Percentiles rank a stretch among this genome's conserved stretches.
Evolutionary conservation across 176 grass and related monocot species (phyloP).

Genomic region (Phoenix dactylifera): DNA sequence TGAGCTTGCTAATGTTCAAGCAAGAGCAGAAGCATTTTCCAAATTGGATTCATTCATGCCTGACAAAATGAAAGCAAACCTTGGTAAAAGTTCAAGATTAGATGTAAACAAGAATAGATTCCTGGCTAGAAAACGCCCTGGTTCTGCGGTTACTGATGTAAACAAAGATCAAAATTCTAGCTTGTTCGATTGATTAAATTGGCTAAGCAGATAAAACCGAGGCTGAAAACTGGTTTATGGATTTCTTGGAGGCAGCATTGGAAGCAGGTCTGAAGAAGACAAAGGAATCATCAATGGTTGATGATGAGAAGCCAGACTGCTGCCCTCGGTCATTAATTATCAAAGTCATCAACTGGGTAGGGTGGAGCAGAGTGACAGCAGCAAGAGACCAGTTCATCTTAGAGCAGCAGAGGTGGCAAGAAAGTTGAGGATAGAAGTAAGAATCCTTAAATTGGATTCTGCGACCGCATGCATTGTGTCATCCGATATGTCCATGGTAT

Average conservation of each 20-base stretch:
- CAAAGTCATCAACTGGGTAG: constrained; percentile 79
- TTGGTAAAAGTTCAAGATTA: constrained; percentile 23
- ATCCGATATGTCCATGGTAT: too few species aligned
- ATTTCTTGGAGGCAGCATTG: constrained; percentile 62
- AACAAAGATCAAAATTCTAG: constrained; percentile 15
- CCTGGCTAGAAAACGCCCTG: neutral
- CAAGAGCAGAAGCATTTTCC: constrained; percentile 31
- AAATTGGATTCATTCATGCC: constrained; percentile 48
- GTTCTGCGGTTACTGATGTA: neutral
- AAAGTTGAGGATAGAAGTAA: constrained; percentile 84
- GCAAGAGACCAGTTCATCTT: constrained; percentile 37
- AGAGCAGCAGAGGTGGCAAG: constrained; percentile 54
- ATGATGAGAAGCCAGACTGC: constrained; percentile 16
- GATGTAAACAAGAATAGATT: constrained; percentile 16
- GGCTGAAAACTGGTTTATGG: constrained; percentile 69
- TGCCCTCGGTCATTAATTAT: constrained; percentile 76
- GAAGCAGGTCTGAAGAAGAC: constrained; percentile 64
- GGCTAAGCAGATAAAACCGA: constrained; percentile 62
- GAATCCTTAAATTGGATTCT: constrained; percentile 30
- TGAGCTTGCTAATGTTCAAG: constrained; percentile 10
- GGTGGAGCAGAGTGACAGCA: constrained; percentile 53
- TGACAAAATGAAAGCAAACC: constrained; percentile 10
- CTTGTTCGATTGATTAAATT: constrained; percentile 45
- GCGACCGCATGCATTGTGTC: too few species aligned
- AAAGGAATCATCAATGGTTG: constrained; percentile 16